Percentiles rank a stretch among this genome's conserved stretches.
These are phyloP conservation scores for Suhomyces ambrosiae DNA, from an alignment of 1,139 yeast genomes.

Conservation along the genomic window DNA sequence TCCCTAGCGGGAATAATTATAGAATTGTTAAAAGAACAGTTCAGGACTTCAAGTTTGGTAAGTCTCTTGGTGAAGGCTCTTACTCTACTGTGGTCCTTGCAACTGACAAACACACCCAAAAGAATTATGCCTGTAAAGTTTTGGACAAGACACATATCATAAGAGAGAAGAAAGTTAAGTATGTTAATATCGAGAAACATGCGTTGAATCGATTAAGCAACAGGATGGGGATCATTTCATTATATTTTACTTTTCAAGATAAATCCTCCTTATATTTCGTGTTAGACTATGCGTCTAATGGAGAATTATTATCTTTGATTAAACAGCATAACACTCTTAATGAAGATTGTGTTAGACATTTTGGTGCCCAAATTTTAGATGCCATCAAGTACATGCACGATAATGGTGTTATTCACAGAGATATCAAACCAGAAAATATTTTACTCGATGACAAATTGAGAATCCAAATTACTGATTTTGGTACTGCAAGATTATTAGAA, in stretches of 20 bases:
- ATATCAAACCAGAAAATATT: slow-evolving; percentile 77
- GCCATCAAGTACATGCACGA: slow-evolving; percentile 71
- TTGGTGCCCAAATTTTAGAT: slow-evolving; percentile 63
- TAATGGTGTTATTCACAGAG: slow-evolving; percentile 78
- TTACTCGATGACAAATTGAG: slow-evolving; percentile 64
- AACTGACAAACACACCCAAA: slow-evolving; percentile 69
- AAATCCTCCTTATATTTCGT: slow-evolving; percentile 86
- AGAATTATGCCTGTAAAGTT: slow-evolving; percentile 86
- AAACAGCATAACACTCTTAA: slow-evolving; percentile 77
- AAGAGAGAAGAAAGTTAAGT: slow-evolving; percentile 91
- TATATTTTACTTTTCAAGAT: slow-evolving; percentile 94
- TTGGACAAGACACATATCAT: slow-evolving; percentile 92
- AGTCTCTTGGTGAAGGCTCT: slow-evolving; percentile 91
- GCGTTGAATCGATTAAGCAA: slow-evolving; percentile 84
- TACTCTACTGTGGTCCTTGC: slow-evolving; percentile 93
- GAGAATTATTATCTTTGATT: slow-evolving; percentile 80
- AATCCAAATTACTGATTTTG: slow-evolving; percentile 78
- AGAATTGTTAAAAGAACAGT: slow-evolving; percentile 60
- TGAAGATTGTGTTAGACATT: slow-evolving; percentile 76
- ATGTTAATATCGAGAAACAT: slow-evolving; percentile 93
- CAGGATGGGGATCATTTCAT: slow-evolving; percentile 71
- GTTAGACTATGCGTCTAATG: slow-evolving; percentile 88
- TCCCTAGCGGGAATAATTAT: slow-evolving; percentile 18
- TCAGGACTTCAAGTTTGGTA: slow-evolving; percentile 83
- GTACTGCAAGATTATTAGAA: slow-evolving; percentile 68